These are phyloP conservation scores for Tetraselmis chui DNA, from an alignment of 139 green algal species.

Conservation along the genomic window DNA sequence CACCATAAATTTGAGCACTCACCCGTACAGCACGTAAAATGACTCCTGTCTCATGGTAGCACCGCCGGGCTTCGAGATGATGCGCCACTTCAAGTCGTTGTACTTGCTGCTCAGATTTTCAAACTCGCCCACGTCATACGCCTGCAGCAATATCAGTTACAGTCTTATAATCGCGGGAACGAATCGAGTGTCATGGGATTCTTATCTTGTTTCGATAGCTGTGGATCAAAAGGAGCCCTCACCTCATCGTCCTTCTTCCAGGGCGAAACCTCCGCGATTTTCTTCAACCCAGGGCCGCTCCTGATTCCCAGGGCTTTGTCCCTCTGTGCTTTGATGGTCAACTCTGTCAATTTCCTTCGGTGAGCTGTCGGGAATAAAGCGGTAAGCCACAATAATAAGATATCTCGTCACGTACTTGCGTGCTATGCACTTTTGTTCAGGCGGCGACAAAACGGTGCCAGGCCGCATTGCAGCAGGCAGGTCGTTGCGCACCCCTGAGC, in stretches of 20 bases:
- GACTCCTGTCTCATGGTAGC: slow-evolving; percentile 74
- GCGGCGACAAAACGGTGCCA: too few relatives aligned
- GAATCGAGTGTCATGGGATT: too few relatives aligned
- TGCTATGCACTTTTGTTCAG: too few relatives aligned
- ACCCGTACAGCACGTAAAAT: slow-evolving; percentile 72
- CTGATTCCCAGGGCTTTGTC: neutral
- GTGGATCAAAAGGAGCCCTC: neutral
- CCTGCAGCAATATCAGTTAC: too few relatives aligned
- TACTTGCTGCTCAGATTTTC: slow-evolving; percentile 50
- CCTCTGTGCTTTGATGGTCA: neutral
- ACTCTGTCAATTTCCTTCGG: too few relatives aligned
- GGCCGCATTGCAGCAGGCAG: too few relatives aligned
- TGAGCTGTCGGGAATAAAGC: too few relatives aligned
- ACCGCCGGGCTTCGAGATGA: slow-evolving; percentile 80
- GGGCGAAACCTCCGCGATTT: neutral
- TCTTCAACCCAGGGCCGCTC: neutral
- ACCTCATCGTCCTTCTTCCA: neutral
- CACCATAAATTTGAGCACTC: too few relatives aligned
- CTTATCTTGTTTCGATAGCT: neutral
- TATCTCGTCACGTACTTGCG: too few relatives aligned
- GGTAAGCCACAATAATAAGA: too few relatives aligned
- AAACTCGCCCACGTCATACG: slow-evolving; percentile 65
- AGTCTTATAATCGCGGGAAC: too few relatives aligned
- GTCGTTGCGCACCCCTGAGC: slow-evolving; percentile 62
- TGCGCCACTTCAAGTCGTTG: slow-evolving; percentile 83